Evolutionary conservation across 306 rosid genomes (phyloP), one percentile per base, ranked within the genome.

Genomic region (Sicyos baderoa): DNA sequence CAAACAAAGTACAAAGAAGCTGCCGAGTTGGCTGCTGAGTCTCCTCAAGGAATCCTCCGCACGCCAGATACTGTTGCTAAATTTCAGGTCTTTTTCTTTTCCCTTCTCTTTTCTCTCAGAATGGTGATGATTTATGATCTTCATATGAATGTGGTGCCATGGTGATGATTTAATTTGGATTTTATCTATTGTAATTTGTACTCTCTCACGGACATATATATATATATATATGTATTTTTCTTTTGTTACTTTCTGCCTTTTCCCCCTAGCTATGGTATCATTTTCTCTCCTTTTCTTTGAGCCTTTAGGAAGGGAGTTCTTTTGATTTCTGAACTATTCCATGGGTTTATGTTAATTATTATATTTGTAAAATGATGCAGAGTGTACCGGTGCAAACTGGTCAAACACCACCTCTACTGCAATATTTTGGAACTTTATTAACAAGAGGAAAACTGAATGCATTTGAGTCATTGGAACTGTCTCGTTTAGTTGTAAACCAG

Each of bases 331-430:
- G 71, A 49, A 15, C 45, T 25, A 48, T 67, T 48, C 13, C 25
- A 4, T 47, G 56, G 19, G 57, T 25, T 15, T 15, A 14, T 67
- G 0, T 9, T 67, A 49, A 23, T 67, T 5, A 49, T 15, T 48
- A 0, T 49, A 25, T 67, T 23, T 15, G 15, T 22, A 6, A 14
- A 65, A 65, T 74, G 18, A 76, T 84, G 78, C 88, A 90, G 99
- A 94, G 99, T 75, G 99, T 94, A 76, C 99, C 99, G 64, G 97
- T 94, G 77, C 99, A 94, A 90, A 76, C 95, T 76, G 99, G 99
- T 77, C 99, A 94, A 85, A 94, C 99, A 74, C 99, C 99, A 22
- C 99, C 99, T 5, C 77, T 94, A 23, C 84, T 94, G 86, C 99
- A 94, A 86, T 94, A 94, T 75, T 94, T 94, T 80, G 99, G 99